Evolutionary conservation across 495 filamentous ascomycete species (phyloP), one percentile per base, ranked within the genome.

Genomic region (Cairneyella variabilis): DNA sequence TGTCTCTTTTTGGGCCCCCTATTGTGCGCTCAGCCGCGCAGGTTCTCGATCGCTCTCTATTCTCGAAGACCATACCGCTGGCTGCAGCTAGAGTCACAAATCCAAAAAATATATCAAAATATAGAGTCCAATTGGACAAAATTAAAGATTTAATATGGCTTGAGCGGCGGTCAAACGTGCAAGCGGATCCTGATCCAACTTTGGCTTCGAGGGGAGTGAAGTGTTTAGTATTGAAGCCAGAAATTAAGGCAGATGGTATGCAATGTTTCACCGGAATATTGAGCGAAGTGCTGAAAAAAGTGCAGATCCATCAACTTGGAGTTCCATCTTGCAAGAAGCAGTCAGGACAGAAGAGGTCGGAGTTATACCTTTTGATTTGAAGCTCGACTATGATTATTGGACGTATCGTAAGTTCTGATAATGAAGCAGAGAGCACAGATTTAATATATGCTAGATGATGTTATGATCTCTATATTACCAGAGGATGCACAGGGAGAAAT

Each of bases 41-140:
- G 16, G 89, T 88, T 83, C 82, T 98, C 22, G 92, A 98, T 71
- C 83, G 90, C 25, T 76, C 86, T 14, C 84, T 91, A 60, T 97
- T 97, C 71, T 70, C 76, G 26, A 91, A 85, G 63, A 85, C 73
- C 0, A 63, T 96, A 34, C 80, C 84, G 14, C 66, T 91, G 20
- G 76, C 89, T 14, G 91, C 91, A n/a, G 93, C 91, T 9, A 77
- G 82, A 32, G 69, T 99, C 17, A 77, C 78, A 53, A 83, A 95
- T 57, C 72, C 70, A 27, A 83, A 78, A 34, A 76, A 88, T 58
- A 92, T 97, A 43, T 73, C 85, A 2, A 73, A 66, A 27, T 82
- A 85, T 64, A 80, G 85, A 30, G 76, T 76, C 48, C 70, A 75
- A 32, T 72, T 97, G 27, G 51, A 70, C 3, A 73, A 70, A 22